Conservation (phyloP, 129 eudicot species). For the Flaveria brownii region DNA sequence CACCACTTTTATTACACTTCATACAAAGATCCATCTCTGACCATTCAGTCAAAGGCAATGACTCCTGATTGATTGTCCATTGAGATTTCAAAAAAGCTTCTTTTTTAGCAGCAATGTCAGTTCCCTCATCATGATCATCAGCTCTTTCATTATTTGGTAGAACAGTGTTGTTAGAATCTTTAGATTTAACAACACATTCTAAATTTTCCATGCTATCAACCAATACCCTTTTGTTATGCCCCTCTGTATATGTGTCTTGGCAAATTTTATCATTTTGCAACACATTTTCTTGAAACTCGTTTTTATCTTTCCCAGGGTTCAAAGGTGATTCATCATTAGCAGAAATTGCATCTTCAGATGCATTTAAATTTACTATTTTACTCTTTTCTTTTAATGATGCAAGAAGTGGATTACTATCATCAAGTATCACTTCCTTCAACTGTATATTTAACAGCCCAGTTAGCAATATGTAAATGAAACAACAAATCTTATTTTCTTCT, state of each 20-base stretch:
- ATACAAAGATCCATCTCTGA: slow-evolving; percentile 54
- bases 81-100: slow-evolving; percentile 50
- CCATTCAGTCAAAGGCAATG: slow-evolving; percentile 38
- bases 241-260: slow-evolving; percentile 20
- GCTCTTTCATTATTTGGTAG: slow-evolving; percentile 12
- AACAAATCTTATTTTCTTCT: slow-evolving; percentile 1
- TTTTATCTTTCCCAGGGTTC: slow-evolving; percentile 20
- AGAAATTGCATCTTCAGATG: slow-evolving; percentile 23
- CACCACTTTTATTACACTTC: slow-evolving; percentile 65
- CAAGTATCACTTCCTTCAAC: slow-evolving; percentile 67
- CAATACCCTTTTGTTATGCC: slow-evolving; percentile 1
- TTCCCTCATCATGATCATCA: slow-evolving; percentile 29
- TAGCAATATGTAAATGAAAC: slow-evolving; percentile 17
- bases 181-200: slow-evolving; percentile 13
- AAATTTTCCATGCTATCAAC: slow-evolving; percentile 16
- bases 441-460: slow-evolving; percentile 30
- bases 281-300: slow-evolving; percentile 17
- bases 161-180: neutral
- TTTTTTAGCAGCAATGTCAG: slow-evolving; percentile 41
- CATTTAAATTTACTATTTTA: slow-evolving; percentile 36
- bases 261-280: slow-evolving; percentile 19
- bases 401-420: slow-evolving; percentile 50
- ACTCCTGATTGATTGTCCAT: slow-evolving; percentile 44
- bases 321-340: slow-evolving; percentile 17
- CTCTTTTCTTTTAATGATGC: slow-evolving; percentile 59